phyloP scores from a whole-genome alignment of 2,329 filamentous ascomycete genomes.

The Sporothrix brasiliensis region DNA sequence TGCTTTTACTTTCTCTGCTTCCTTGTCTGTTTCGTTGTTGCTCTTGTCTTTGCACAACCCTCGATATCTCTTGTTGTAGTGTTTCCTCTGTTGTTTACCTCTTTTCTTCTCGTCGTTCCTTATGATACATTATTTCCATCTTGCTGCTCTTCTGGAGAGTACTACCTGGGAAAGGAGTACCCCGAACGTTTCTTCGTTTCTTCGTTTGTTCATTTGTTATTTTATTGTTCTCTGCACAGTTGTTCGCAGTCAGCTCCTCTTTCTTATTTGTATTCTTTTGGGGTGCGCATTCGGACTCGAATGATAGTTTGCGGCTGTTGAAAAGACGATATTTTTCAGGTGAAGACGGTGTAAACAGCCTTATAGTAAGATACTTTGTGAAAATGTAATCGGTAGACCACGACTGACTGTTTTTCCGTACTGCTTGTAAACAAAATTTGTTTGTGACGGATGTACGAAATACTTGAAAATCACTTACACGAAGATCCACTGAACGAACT shows the following conservation, averaged over 20 bases:
- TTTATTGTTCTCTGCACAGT: constrained; percentile 8
- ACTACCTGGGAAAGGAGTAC: constrained; percentile 16
- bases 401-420: not conserved
- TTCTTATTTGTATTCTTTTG: not conserved
- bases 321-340: constrained; percentile 17
- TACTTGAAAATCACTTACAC: not conserved
- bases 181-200: not conserved
- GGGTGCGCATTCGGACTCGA: not conserved
- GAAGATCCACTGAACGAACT: not conserved
- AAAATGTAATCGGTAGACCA: not conserved
- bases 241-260: not conserved
- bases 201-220: not conserved
- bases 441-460: too few relatives aligned
- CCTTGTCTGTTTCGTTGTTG: constrained; percentile 13
- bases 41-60: constrained; percentile 15
- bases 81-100: not conserved
- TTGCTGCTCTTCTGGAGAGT: not conserved
- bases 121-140: constrained; percentile 6
- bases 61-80: constrained; percentile 20
- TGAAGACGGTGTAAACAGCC: not conserved
- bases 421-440: not conserved
- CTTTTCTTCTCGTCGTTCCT: constrained; percentile 16
- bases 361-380: not conserved
- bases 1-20: constrained; percentile 15
- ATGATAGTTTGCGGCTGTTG: not conserved